phyloP scores from a whole-genome alignment of 768 basidiomycete species.

The Lyophyllum atratum region DNA sequence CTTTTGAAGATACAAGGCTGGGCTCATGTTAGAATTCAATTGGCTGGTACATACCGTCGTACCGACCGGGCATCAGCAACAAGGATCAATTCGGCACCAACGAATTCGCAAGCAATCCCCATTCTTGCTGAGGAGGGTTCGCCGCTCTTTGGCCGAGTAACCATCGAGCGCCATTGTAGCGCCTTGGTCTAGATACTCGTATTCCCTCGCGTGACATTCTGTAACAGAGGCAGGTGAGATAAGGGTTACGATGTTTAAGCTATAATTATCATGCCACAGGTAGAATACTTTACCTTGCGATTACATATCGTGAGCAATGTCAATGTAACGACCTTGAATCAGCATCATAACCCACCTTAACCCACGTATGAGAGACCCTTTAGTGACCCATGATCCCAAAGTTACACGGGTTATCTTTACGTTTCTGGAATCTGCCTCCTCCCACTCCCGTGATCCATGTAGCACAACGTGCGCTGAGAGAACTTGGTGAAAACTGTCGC shows the following conservation, averaged over 20 bases:
- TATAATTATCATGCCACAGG: slow-evolving; percentile 9
- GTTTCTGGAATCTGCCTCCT: slow-evolving; percentile 14
- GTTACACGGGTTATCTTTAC: slow-evolving; percentile 7
- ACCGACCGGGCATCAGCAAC: neutral
- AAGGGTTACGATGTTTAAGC: neutral
- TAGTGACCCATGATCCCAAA: slow-evolving; percentile 12
- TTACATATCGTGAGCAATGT: neutral
- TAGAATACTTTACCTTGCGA: neutral
- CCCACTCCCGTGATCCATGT: slow-evolving; percentile 7
- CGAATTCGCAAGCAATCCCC: neutral
- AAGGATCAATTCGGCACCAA: neutral
- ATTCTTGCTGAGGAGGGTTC: neutral
- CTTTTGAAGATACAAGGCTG: neutral
- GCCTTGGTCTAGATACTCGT: neutral
- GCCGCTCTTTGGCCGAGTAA: neutral
- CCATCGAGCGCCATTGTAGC: neutral
- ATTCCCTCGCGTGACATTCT: neutral
- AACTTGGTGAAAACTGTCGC: neutral
- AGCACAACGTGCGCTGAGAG: neutral
- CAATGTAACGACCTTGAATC: neutral
- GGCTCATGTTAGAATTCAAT: neutral
- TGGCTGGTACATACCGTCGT: neutral
- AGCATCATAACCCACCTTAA: slow-evolving; percentile 4
- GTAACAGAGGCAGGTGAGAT: neutral
- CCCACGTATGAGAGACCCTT: slow-evolving; percentile 3